Evolutionary conservation across 1,284 basidiomycete species (phyloP), one percentile per base, ranked within the genome.

Genomic region (Apiotrichum siamense): DNA sequence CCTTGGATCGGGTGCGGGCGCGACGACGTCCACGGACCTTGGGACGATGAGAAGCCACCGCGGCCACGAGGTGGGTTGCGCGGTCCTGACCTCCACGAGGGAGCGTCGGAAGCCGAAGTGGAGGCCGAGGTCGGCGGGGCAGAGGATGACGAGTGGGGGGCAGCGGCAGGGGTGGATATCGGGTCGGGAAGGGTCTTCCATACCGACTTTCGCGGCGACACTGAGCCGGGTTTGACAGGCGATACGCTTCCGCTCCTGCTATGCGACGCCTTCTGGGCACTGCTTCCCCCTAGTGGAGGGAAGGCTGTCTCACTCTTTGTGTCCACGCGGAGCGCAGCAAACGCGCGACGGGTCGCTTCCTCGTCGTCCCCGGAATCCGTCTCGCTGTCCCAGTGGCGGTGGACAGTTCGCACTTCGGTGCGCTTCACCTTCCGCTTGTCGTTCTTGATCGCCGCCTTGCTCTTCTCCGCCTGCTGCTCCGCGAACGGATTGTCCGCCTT

Each of bases 391-490:
- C 64, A 54, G 47, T 58, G 46, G 21, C 21, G 35, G 26, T 46
- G 43, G 2, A 39, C 41, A 9, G 39, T n/a, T 15, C 29, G 26
- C 24, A 31, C 13, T 24, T 39, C 49, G 7, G 35, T 36, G 10
- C 57, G 47, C 52, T 69, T 66, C 42, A 61, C 63, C 24, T 59
- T 56, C 38, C 66, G 53, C 57, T 67, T 88, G 50, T 84, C 85
- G 57, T 87, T 89, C 79, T 88, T 89, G 77, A 85, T 85, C 50
- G 80, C 80, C 37, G 80, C 80, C 73, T 85, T 70, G 10, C 54
- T 52, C 49, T 62, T 61, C 11, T 47, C 13, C 21, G 53, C 52
- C n/a, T 55, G 40, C 38, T 43, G 50, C 21, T 56, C 48, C 2
- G 60, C 63, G 42, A 64, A 63, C 4, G 60, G 55, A 38, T 66